A percentile compares a stretch with the other conserved stretches of the same genome.
phyloP scores from a whole-genome alignment of 1,139 yeast species.

The Pichia sp. region DNA sequence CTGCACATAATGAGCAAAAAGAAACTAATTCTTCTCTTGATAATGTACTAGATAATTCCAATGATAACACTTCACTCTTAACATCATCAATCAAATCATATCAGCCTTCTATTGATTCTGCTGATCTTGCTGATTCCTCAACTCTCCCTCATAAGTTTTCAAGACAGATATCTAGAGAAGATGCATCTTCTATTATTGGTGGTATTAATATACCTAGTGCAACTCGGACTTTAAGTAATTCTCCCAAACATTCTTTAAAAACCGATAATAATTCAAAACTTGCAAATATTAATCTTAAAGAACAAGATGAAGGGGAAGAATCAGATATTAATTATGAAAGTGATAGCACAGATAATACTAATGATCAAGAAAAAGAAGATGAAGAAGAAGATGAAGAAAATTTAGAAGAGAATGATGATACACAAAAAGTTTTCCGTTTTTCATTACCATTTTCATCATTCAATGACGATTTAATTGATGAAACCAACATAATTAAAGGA shows the following conservation, averaged over 20 bases:
- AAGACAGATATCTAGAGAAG: conserved; percentile 13
- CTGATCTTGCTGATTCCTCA: background rate
- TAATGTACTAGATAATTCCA: too few species aligned
- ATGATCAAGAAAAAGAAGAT: conserved; percentile 4
- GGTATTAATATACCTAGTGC: conserved; percentile 14
- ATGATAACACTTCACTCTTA: too few species aligned
- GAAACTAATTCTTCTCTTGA: too few species aligned
- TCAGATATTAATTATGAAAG: too few species aligned
- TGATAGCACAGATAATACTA: conserved; percentile 18
- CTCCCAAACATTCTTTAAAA: background rate
- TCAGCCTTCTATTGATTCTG: background rate
- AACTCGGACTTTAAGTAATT: background rate
- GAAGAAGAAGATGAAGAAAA: background rate
- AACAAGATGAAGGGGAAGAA: background rate
- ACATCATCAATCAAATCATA: conserved; percentile 6
- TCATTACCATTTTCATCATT: conserved; percentile 12
- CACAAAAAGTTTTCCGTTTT: conserved; percentile 12
- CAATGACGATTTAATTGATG: conserved; percentile 16
- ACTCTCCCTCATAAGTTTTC: background rate
- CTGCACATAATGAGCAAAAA: too few species aligned
- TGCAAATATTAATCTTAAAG: background rate
- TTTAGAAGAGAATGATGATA: background rate
- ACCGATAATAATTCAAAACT: background rate
- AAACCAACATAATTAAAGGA: background rate
- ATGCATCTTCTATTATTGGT: conserved; percentile 23